These are phyloP conservation scores for Phytopythium cucurbitacearum DNA, from an alignment of 352 stramenopile genomes.

Conservation along the genomic window DNA sequence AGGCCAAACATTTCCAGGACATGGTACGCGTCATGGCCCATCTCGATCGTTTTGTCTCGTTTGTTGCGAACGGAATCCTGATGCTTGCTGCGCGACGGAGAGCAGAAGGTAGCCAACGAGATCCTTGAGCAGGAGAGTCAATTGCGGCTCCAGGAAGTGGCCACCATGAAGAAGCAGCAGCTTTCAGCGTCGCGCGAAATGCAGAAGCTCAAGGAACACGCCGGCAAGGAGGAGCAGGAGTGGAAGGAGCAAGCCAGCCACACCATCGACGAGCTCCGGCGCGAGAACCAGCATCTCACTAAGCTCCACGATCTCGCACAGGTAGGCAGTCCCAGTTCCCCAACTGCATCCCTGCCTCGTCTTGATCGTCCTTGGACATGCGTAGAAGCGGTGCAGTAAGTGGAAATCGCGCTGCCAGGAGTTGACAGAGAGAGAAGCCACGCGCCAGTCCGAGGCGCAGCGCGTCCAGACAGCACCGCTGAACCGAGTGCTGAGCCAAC, in stretches of 20 bases:
- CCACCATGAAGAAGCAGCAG: slow-evolving; percentile 60
- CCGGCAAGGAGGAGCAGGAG: slow-evolving; percentile 41
- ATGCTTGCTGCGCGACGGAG: not conserved
- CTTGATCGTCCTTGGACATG: not conserved
- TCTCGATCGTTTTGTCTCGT: not conserved
- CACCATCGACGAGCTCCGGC: slow-evolving; percentile 49
- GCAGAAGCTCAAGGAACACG: slow-evolving; percentile 56
- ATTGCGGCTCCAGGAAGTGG: slow-evolving; percentile 52
- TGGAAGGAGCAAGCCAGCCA: slow-evolving; percentile 50
- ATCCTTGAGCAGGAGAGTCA: slow-evolving; percentile 70
- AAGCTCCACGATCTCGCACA: slow-evolving; percentile 49
- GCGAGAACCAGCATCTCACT: slow-evolving; percentile 57
- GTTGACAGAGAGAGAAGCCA: slow-evolving; percentile 35
- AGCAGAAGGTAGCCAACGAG: slow-evolving; percentile 75
- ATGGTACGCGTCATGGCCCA: slow-evolving; percentile 31
- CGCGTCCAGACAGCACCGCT: slow-evolving; percentile 35
- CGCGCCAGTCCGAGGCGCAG: slow-evolving; percentile 35
- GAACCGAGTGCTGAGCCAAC: slow-evolving; percentile 32
- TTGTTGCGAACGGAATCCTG: not conserved
- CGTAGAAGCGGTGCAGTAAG: slow-evolving; percentile 62
- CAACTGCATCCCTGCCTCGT: not conserved
- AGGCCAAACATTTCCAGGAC: slow-evolving; percentile 61
- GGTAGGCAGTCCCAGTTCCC: slow-evolving; percentile 11
- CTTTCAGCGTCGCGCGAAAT: slow-evolving; percentile 46
- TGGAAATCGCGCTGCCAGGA: slow-evolving; percentile 62